Conservation (phyloP, 179 eudicot species). For the Nepenthes alata region DNA sequence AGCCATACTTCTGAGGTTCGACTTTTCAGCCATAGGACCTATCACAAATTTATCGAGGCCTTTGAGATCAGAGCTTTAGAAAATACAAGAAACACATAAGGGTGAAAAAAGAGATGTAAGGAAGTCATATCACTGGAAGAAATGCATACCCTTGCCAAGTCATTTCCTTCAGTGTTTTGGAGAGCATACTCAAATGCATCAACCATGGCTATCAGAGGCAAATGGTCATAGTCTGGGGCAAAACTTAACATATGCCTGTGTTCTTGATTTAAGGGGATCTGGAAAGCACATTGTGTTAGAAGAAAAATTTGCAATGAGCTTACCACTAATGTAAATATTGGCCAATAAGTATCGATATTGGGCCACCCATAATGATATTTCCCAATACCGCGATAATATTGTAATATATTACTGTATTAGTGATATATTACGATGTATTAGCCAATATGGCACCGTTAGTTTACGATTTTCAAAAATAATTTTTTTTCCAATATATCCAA, state of each 20-base stretch:
- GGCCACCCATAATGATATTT: no score
- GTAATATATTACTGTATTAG: no score
- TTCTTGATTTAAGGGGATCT: slow-evolving; percentile 93
- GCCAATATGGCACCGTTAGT: no score
- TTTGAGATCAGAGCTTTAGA: not conserved
- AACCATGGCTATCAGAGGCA: slow-evolving; percentile 91
- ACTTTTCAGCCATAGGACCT: slow-evolving; percentile 98
- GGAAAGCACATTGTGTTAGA: slow-evolving; percentile 18
- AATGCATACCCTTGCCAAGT: slow-evolving; percentile 60
- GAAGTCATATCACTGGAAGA: slow-evolving; percentile 2
- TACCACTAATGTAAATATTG: no score
- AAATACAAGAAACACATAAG: not conserved
- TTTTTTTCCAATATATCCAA: no score
- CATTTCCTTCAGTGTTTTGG: slow-evolving; percentile 90
- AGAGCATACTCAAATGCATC: slow-evolving; percentile 92
- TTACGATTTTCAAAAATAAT: no score
- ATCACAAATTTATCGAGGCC: not conserved
- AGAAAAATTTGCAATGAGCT: not conserved
- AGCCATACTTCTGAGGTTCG: slow-evolving; percentile 98
- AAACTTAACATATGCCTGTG: slow-evolving; percentile 83
- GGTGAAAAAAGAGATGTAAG: slow-evolving; percentile 1
- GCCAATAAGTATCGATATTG: not conserved
- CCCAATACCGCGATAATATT: no score
- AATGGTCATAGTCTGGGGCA: slow-evolving; percentile 87
- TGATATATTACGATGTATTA: no score